Evolutionary conservation across 2,329 filamentous ascomycete species (phyloP), one percentile per base, ranked within the genome.

Genomic region (Claviceps sp.): DNA sequence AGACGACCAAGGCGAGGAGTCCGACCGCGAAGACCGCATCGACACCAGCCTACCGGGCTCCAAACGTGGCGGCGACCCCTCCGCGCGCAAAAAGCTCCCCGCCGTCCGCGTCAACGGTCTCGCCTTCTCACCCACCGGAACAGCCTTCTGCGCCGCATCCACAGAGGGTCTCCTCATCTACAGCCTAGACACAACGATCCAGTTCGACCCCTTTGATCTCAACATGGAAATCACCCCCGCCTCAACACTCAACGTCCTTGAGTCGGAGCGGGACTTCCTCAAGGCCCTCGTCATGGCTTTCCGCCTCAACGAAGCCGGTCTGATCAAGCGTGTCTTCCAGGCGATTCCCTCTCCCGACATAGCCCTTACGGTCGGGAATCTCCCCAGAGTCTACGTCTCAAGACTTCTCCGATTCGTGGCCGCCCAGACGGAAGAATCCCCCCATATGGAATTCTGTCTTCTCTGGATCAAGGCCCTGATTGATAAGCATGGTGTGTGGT

Each of bases 251-350:
- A 70, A 77, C 4, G 78, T 84, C 10, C 71, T 86, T 37, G 75
- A 84, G 53, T 72, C 68, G 43, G 82, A 89, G 52, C 79, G 78
- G 56, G 87, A 95, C 63, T 95, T 87, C 67, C 78, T 97, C 57
- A 95, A 93, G 69, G 91, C 93, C 1, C 73, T 98, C 5, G 83
- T 96, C 57, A 98, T 98, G 93, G 86, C 90, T 1, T 98, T 98
- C 76, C 85, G 94, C 5, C 82, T 98, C 54, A 96, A 95, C 69
- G 88, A 95, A 66, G 77, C 82, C 4, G 80, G 82, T 22, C 75
- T 98, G 47, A 81, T 96, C 56, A 85, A 86, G 60, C 82, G 82
- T 51, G 87, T 96, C 17, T 97, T 95, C 70, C 85, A 94, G 68
- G 78, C 81, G 2, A 84, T 91, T 24, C 90, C 93, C 1, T 75